Conservation (phyloP, 2,329 filamentous ascomycete species). For the Huntiella bhutanensis region DNA sequence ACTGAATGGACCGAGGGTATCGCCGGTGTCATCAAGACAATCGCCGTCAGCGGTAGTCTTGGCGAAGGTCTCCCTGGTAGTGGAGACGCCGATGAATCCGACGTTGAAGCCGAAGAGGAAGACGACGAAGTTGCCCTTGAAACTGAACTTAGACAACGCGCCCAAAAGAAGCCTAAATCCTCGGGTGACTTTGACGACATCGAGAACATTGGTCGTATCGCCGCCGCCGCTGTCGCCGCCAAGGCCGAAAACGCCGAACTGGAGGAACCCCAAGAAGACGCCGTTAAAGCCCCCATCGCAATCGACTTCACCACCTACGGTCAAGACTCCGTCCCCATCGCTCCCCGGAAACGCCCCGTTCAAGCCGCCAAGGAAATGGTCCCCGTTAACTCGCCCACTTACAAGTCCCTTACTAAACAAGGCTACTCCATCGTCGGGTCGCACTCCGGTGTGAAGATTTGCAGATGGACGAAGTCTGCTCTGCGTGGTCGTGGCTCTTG, state of each 20-base stretch:
- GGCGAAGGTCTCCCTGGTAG: slow-evolving; percentile 56
- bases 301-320: slow-evolving; percentile 72
- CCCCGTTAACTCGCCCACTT: slow-evolving; percentile 72
- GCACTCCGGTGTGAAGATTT: slow-evolving; percentile 93
- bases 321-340: slow-evolving; percentile 20
- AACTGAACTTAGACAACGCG: slow-evolving; percentile 11
- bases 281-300: slow-evolving; percentile 33
- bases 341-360: slow-evolving; percentile 25
- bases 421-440: slow-evolving; percentile 90
- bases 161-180: slow-evolving; percentile 15
- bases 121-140: slow-evolving; percentile 31
- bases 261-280: neutral
- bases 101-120: slow-evolving; percentile 48
- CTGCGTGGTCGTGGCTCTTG: slow-evolving; percentile 83
- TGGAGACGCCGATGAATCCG: slow-evolving; percentile 69
- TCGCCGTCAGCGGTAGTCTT: slow-evolving; percentile 37
- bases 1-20: slow-evolving; percentile 64
- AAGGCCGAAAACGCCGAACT: slow-evolving; percentile 13
- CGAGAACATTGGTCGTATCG: slow-evolving; percentile 59
- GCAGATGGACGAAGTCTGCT: slow-evolving; percentile 94
- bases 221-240: slow-evolving; percentile 20
- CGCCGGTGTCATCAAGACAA: slow-evolving; percentile 46
- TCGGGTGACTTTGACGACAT: slow-evolving; percentile 48
- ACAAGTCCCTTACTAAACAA: slow-evolving; percentile 80
- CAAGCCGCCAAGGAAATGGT: slow-evolving; percentile 72